Evolutionary conservation across 2,329 filamentous ascomycete species (phyloP).

Genomic region (Colletotrichum plurivorum): DNA sequence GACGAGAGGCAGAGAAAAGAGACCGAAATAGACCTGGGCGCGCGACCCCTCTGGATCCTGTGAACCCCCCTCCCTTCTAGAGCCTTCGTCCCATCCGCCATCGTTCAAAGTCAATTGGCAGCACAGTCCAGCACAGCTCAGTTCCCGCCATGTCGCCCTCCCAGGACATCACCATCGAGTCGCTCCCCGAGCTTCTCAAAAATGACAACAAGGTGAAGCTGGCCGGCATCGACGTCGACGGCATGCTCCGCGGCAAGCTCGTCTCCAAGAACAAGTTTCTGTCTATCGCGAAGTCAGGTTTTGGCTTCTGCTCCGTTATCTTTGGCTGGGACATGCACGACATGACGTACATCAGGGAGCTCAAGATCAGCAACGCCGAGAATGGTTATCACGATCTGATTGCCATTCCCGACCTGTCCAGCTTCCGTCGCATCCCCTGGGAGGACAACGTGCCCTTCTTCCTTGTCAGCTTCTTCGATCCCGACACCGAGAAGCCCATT

Average conservation of each 20-base stretch:
- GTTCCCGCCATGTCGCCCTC: slow-evolving; percentile 44
- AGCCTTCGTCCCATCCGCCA: slow-evolving; percentile 31
- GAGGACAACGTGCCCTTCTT: slow-evolving; percentile 90
- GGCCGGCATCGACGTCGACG: slow-evolving; percentile 89
- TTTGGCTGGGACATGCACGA: slow-evolving; percentile 99
- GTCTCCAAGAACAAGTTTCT: slow-evolving; percentile 95
- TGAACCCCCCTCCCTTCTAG: neutral
- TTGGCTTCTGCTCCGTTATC: slow-evolving; percentile 94
- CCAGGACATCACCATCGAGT: slow-evolving; percentile 69
- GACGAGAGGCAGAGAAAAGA: neutral
- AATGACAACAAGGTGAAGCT: slow-evolving; percentile 87
- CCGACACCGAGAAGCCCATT: slow-evolving; percentile 79
- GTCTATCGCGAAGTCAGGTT: slow-evolving; percentile 83
- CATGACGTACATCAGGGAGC: slow-evolving; percentile 86
- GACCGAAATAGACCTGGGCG: neutral
- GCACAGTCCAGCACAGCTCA: neutral
- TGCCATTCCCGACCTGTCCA: slow-evolving; percentile 83
- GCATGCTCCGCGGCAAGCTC: slow-evolving; percentile 88
- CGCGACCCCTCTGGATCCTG: slow-evolving; percentile 5
- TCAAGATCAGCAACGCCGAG: slow-evolving; percentile 89
- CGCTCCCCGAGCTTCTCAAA: slow-evolving; percentile 76
- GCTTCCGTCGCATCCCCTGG: slow-evolving; percentile 90
- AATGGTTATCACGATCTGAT: slow-evolving; percentile 92
- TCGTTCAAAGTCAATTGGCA: slow-evolving; percentile 37
- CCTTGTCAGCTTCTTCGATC: slow-evolving; percentile 86